Conservation (phyloP, 2,329 filamentous ascomycete genomes). For the Colletotrichum musae region DNA sequence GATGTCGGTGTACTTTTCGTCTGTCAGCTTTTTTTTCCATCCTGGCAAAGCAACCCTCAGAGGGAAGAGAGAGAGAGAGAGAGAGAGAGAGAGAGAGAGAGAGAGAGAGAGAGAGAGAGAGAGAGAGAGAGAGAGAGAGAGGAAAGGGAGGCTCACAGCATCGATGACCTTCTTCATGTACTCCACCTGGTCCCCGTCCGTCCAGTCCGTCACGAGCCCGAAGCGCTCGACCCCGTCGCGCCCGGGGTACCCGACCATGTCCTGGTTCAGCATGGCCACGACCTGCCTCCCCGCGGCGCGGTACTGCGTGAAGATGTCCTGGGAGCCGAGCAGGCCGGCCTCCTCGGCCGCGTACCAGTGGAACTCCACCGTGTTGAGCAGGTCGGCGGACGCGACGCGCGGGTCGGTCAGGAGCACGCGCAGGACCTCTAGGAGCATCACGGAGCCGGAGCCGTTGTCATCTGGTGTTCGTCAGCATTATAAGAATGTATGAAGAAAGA, state of each 20-base stretch:
- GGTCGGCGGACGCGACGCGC: constrained; percentile 73
- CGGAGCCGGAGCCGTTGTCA: constrained; percentile 82
- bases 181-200: constrained; percentile 51
- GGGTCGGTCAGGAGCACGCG: constrained; percentile 77
- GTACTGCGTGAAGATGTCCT: constrained; percentile 62
- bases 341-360: constrained; percentile 91
- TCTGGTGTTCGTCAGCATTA: constrained; percentile 58
- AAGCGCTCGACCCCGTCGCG: constrained; percentile 49
- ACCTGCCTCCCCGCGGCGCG: constrained; percentile 50
- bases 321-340: constrained; percentile 82
- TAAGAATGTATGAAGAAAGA: no score
- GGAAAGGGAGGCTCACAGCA: constrained; percentile 17
- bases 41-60: no score
- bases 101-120: no score
- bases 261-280: constrained; percentile 60
- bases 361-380: constrained; percentile 84
- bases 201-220: constrained; percentile 58
- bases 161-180: constrained; percentile 56
- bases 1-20: constrained; percentile 50
- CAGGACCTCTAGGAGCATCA: constrained; percentile 85
- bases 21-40: no score
- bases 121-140: no score
- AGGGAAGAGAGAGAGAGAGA: no score
- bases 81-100: no score
- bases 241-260: constrained; percentile 59